Percentiles rank a stretch among this genome's conserved stretches.
These are phyloP conservation scores for Metschnikowia anglica DNA, from an alignment of 805 yeast species.

Conservation along the genomic window DNA sequence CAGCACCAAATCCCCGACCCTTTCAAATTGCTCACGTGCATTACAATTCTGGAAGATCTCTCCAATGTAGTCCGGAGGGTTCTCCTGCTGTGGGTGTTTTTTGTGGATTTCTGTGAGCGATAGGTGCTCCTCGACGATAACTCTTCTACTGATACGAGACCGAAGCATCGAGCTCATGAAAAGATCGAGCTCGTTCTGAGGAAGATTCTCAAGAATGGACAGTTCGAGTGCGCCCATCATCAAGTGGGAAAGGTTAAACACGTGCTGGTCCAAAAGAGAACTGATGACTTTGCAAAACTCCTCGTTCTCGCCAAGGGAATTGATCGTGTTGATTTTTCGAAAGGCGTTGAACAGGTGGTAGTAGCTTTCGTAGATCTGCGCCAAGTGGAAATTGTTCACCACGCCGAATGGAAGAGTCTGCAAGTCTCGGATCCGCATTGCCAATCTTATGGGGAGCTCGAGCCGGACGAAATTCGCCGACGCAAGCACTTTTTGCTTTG, in stretches of 20 bases:
- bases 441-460: constrained; percentile 81
- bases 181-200: constrained; percentile 62
- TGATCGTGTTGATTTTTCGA: constrained; percentile 67
- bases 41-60: constrained; percentile 81
- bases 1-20: constrained; percentile 52
- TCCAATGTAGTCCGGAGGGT: constrained; percentile 61
- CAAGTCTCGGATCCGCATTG: constrained; percentile 73
- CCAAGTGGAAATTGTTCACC: constrained; percentile 80
- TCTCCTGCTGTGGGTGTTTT: constrained; percentile 43
- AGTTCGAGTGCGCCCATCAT: constrained; percentile 92
- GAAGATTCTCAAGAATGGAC: constrained; percentile 56
- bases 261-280: constrained; percentile 71
- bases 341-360: constrained; percentile 85
- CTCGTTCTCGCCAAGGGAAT: constrained; percentile 71
- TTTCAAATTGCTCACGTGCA: constrained; percentile 62
- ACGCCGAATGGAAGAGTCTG: constrained; percentile 83
- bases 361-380: constrained; percentile 85
- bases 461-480: constrained; percentile 87
- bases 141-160: constrained; percentile 84
- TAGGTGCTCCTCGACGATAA: constrained; percentile 88
- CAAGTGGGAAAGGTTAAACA: constrained; percentile 78
- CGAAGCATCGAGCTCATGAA: constrained; percentile 77
- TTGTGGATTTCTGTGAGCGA: constrained; percentile 68
- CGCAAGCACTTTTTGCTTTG: constrained; percentile 70
- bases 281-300: constrained; percentile 64